Percentiles rank a stretch among this genome's conserved stretches.
phyloP scores from a whole-genome alignment of 2,329 filamentous ascomycete species.

The Talaromyces albobiverticillius region DNA sequence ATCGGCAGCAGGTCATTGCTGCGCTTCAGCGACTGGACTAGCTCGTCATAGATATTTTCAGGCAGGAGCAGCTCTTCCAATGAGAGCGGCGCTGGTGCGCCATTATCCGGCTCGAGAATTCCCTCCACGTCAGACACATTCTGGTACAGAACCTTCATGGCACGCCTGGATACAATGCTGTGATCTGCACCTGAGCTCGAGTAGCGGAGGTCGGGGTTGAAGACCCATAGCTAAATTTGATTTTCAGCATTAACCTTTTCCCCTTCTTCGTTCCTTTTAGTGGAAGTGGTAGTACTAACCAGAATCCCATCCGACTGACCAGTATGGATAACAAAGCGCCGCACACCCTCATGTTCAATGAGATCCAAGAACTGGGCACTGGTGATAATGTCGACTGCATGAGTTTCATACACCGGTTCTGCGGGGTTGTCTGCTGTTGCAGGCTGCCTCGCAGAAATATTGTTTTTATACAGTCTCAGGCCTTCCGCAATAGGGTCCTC shows the following conservation, averaged over 20 bases:
- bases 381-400: slow-evolving; percentile 40
- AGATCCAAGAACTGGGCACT: slow-evolving; percentile 56
- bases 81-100: slow-evolving; percentile 38
- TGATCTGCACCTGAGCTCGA: slow-evolving; percentile 44
- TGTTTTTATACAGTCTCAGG: slow-evolving; percentile 52
- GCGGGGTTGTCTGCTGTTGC: slow-evolving; percentile 9
- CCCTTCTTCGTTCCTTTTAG: no score
- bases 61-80: slow-evolving; percentile 50
- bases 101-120: slow-evolving; percentile 34
- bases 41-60: slow-evolving; percentile 33
- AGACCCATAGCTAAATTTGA: slow-evolving; percentile 52
- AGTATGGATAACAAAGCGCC: slow-evolving; percentile 53
- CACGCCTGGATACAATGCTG: slow-evolving; percentile 41
- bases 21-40: slow-evolving; percentile 33
- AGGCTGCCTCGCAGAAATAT: slow-evolving; percentile 29
- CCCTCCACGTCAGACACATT: slow-evolving; percentile 28
- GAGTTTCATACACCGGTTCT: slow-evolving; percentile 26
- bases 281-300: slow-evolving; percentile 24
- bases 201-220: slow-evolving; percentile 58
- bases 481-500: slow-evolving; percentile 44
- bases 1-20: slow-evolving; percentile 48
- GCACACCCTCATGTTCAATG: slow-evolving; percentile 54
- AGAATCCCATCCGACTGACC: slow-evolving; percentile 33
- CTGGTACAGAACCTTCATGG: slow-evolving; percentile 58
- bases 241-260: neutral